Evolutionary conservation across 2,329 filamentous ascomycete genomes (phyloP).

Genomic region (Trichophyton mentagrophytes): DNA sequence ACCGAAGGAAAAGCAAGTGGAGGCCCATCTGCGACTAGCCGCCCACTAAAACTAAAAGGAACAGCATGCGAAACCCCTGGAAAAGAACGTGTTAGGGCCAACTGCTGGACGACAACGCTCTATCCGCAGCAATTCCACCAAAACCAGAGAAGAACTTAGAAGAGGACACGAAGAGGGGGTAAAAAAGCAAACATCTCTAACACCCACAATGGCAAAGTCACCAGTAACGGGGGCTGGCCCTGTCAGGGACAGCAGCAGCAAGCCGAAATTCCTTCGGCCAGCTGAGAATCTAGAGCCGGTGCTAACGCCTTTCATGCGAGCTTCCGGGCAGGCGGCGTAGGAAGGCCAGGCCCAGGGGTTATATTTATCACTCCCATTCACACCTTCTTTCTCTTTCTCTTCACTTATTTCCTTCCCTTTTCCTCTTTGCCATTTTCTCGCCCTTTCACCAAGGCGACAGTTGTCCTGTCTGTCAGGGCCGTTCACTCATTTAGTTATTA

Average conservation of each 20-base stretch:
- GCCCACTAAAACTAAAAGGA: not conserved
- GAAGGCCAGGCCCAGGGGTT: not conserved
- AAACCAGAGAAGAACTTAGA: not conserved
- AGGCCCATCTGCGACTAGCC: not conserved
- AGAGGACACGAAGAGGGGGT: not conserved
- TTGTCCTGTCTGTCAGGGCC: not conserved
- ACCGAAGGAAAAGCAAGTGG: not conserved
- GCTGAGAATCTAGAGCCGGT: not conserved
- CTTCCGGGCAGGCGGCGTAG: not conserved
- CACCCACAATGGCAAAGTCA: not conserved
- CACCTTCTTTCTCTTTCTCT: not conserved
- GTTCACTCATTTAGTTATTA: not conserved
- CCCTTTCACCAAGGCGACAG: not conserved
- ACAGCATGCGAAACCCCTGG: not conserved
- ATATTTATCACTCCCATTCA: not conserved
- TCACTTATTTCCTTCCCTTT: not conserved
- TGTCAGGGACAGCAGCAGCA: not conserved
- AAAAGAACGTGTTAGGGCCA: not conserved
- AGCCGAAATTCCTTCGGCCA: not conserved
- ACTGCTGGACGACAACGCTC: not conserved
- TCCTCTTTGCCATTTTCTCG: too few relatives aligned
- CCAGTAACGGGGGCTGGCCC: not conserved
- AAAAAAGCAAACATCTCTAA: not conserved
- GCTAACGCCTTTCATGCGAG: slow-evolving; percentile 1
- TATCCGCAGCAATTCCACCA: too few relatives aligned